Conservation (phyloP, 2,329 filamentous ascomycete genomes). For the Rhynchosporium agropyri region DNA sequence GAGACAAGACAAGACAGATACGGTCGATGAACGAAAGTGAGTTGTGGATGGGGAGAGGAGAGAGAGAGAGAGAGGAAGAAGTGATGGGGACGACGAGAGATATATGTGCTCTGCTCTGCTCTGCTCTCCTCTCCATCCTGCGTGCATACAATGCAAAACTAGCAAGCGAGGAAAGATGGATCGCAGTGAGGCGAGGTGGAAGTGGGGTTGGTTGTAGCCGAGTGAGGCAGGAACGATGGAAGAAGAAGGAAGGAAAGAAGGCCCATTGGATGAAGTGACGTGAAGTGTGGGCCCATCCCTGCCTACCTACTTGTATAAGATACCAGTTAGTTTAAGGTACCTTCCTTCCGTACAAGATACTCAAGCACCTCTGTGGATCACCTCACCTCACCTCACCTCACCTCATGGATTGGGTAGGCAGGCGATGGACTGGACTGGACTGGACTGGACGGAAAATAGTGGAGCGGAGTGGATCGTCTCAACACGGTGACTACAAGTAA, state of each 20-base stretch:
- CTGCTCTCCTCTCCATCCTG: not conserved
- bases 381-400: too few species aligned
- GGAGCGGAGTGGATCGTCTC: too few species aligned
- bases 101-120: not conserved
- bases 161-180: constrained; percentile 7
- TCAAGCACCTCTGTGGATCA: too few species aligned
- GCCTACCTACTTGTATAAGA: too few species aligned
- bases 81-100: constrained; percentile 7
- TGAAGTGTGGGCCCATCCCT: too few species aligned
- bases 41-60: constrained; percentile 1
- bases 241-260: not conserved
- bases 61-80: constrained; percentile 1
- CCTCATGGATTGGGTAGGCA: too few species aligned
- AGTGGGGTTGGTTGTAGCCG: not conserved
- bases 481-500: too few species aligned
- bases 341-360: too few species aligned
- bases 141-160: not conserved
- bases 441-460: too few species aligned
- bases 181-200: not conserved
- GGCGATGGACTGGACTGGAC: too few species aligned
- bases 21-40: constrained; percentile 14
- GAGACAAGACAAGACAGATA: constrained; percentile 1
- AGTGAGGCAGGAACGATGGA: constrained; percentile 5
- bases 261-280: too few species aligned
- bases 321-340: too few species aligned